Percentiles rank a stretch among this genome's conserved stretches.
phyloP scores from a whole-genome alignment of 192 early-diverging fungal species.

The Coemansia sp. region DNA sequence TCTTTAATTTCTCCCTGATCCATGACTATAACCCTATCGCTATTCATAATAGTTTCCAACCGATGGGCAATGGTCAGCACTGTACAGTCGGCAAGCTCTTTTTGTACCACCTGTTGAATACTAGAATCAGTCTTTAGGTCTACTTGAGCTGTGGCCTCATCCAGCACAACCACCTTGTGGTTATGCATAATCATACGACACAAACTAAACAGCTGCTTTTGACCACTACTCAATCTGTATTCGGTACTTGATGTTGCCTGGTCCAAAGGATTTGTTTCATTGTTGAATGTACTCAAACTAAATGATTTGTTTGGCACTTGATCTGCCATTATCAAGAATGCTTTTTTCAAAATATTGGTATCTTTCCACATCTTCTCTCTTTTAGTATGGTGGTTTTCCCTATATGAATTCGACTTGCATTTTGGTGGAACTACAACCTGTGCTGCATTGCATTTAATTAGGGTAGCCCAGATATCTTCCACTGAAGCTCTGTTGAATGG shows the following conservation, averaged over 20 bases:
- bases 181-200: conserved; percentile 57
- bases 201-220: conserved; percentile 63
- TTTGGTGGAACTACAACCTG: not conserved
- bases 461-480: conserved; percentile 61
- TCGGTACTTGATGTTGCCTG: too few species aligned
- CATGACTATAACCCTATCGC: conserved; percentile 28
- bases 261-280: not conserved
- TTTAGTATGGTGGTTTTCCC: not conserved
- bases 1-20: conserved; percentile 66
- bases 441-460: conserved; percentile 29
- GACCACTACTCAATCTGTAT: conserved; percentile 41
- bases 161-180: conserved; percentile 61
- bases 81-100: too few species aligned
- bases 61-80: too few species aligned
- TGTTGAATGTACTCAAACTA: not conserved
- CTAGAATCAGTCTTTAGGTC: too few species aligned
- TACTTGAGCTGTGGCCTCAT: conserved; percentile 46
- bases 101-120: too few species aligned
- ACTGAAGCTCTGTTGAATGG: conserved; percentile 56
- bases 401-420: too few species aligned
- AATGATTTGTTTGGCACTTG: not conserved
- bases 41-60: too few species aligned
- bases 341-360: conserved; percentile 29
- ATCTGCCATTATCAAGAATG: not conserved
- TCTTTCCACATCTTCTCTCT: conserved; percentile 8